These are phyloP conservation scores for Ogataea nakhonphanomensis DNA, from an alignment of 805 yeast species.

Conservation along the genomic window DNA sequence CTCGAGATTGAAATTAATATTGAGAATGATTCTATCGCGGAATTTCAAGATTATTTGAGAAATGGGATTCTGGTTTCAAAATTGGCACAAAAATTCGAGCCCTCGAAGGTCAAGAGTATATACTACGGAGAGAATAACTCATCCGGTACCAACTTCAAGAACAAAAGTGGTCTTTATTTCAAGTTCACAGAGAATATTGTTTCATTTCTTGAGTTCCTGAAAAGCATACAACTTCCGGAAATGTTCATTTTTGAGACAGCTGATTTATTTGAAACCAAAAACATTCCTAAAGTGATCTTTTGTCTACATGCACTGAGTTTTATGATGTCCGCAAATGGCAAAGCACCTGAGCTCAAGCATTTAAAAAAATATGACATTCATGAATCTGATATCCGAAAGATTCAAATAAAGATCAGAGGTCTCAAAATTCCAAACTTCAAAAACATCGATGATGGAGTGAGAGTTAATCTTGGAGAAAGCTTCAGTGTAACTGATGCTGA, in stretches of 20 bases:
- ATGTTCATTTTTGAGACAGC: constrained; percentile 87
- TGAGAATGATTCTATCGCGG: constrained; percentile 39
- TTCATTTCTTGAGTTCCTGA: constrained; percentile 68
- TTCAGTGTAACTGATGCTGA: not conserved
- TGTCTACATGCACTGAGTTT: constrained; percentile 87
- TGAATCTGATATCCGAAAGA: constrained; percentile 62
- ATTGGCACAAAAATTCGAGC: constrained; percentile 67
- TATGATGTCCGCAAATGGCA: constrained; percentile 56
- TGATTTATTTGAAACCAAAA: constrained; percentile 87
- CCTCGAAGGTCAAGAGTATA: constrained; percentile 56
- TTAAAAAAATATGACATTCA: constrained; percentile 60
- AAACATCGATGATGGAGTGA: constrained; percentile 33
- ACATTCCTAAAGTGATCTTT: constrained; percentile 90
- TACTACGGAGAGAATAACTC: constrained; percentile 41
- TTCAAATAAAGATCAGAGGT: constrained; percentile 68
- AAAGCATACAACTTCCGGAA: constrained; percentile 74
- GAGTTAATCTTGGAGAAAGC: constrained; percentile 31
- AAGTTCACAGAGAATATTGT: constrained; percentile 92
- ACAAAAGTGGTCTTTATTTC: constrained; percentile 56
- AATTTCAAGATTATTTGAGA: constrained; percentile 60
- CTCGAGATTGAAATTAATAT: constrained; percentile 26
- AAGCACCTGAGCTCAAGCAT: constrained; percentile 58
- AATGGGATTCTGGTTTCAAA: constrained; percentile 87
- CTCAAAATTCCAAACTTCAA: constrained; percentile 75
- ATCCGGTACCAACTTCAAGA: constrained; percentile 23